These are phyloP conservation scores for Penicillium tannophilum DNA, from an alignment of 495 filamentous ascomycete species.

Conservation along the genomic window DNA sequence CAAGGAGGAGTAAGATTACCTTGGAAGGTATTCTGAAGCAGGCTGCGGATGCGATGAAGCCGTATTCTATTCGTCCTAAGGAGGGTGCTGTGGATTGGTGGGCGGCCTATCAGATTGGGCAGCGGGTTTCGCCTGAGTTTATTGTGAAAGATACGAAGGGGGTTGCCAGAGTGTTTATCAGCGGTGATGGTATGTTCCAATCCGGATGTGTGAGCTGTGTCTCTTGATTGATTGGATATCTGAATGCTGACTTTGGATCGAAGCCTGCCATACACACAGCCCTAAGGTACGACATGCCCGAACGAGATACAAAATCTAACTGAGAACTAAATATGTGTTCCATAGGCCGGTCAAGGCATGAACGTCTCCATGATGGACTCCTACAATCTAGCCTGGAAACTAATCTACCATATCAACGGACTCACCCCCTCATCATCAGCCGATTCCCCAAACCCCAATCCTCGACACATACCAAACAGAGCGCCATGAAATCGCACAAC, in stretches of 20 bases:
- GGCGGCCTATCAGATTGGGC: conserved; percentile 68
- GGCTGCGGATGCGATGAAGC: conserved; percentile 45
- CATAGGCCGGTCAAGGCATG: conserved; percentile 84
- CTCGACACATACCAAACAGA: conserved; percentile 72
- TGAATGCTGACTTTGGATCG: neutral
- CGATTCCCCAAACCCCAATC: conserved; percentile 52
- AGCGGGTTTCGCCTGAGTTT: conserved; percentile 69
- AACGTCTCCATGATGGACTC: conserved; percentile 86
- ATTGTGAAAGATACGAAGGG: conserved; percentile 55
- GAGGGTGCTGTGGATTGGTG: conserved; percentile 60
- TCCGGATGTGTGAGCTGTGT: too few relatives aligned
- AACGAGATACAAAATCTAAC: too few relatives aligned
- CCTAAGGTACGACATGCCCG: conserved; percentile 56
- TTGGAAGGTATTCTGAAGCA: conserved; percentile 44
- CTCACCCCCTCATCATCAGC: conserved; percentile 40
- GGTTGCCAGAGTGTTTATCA: conserved; percentile 62
- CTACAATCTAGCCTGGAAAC: conserved; percentile 84
- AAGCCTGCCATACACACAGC: conserved; percentile 60
- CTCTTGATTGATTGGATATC: neutral
- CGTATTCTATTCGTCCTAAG: conserved; percentile 49
- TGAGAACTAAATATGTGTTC: conserved; percentile 3
- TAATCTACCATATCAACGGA: conserved; percentile 68
- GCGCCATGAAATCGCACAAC: conserved; percentile 66
- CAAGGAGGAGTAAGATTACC: conserved; percentile 41
- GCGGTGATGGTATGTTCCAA: conserved; percentile 53